Conservation (phyloP, 495 filamentous ascomycete species). For the Neurospora sublineolata region DNA sequence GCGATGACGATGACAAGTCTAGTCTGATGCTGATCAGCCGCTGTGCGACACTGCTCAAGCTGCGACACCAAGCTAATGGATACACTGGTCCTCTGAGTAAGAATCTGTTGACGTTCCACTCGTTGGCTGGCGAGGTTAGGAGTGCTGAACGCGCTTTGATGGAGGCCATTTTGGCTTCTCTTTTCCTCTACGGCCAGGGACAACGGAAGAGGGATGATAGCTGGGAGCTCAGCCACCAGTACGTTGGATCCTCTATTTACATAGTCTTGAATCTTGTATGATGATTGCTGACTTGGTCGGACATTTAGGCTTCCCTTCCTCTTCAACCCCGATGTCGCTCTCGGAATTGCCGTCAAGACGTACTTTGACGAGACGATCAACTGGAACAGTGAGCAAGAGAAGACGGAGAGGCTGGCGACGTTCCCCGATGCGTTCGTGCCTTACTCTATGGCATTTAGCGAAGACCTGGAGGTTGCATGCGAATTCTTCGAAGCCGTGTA, state of each 20-base stretch:
- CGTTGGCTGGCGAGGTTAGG: conserved; percentile 68
- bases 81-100: conserved; percentile 92
- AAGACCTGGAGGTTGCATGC: conserved; percentile 71
- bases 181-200: conserved; percentile 70
- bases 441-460: conserved; percentile 59
- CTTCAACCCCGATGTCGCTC: conserved; percentile 66
- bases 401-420: conserved; percentile 42
- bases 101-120: conserved; percentile 77
- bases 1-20: conserved; percentile 44
- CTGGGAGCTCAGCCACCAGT: conserved; percentile 61
- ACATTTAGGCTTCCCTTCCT: conserved; percentile 70
- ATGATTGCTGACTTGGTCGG: conserved; percentile 24
- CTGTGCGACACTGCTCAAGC: conserved; percentile 67
- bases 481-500: conserved; percentile 74
- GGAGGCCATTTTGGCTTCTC: conserved; percentile 64
- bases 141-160: conserved; percentile 66
- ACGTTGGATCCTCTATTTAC: conserved; percentile 21
- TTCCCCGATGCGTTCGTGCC: conserved; percentile 60
- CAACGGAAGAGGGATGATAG: conserved; percentile 60
- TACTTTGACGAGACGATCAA: conserved; percentile 75
- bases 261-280: not conserved
- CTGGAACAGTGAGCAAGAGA: conserved; percentile 47
- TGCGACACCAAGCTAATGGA: conserved; percentile 73
- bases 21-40: conserved; percentile 73
- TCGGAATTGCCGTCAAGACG: conserved; percentile 84